A percentile compares a stretch with the other conserved stretches of the same genome.
These are phyloP conservation scores for Leishmania amazonensis DNA, from an alignment of 208 protist genomes.

Conservation along the genomic window DNA sequence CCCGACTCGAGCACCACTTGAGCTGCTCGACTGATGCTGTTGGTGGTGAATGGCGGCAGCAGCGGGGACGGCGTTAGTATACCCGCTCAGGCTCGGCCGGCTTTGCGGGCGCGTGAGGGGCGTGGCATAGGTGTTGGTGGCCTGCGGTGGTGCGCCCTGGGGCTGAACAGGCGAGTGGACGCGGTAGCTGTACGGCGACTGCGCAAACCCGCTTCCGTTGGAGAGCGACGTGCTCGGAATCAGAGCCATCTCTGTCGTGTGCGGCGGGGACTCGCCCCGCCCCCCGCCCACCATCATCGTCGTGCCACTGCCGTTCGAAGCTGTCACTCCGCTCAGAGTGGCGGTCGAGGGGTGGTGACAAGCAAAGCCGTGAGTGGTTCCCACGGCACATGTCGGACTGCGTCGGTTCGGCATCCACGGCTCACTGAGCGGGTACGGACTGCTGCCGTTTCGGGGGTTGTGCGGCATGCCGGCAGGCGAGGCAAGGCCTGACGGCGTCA, in stretches of 20 bases:
- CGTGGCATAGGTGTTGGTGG: constrained; percentile 5
- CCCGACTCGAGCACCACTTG: constrained; percentile 16
- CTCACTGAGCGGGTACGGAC: constrained; percentile 28
- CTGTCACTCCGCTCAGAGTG: constrained; percentile 7
- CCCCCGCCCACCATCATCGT: constrained; percentile 16
- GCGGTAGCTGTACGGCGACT: constrained; percentile 33
- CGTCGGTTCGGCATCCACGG: constrained; percentile 28
- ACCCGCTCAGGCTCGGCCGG: constrained; percentile 12
- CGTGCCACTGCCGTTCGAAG: constrained; percentile 18
- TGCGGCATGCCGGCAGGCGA: constrained; percentile 28
- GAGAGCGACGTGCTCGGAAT: constrained; percentile 32
- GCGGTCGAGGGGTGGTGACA: background rate
- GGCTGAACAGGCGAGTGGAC: constrained; percentile 29
- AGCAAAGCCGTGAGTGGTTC: background rate
- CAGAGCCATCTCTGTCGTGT: constrained; percentile 22
- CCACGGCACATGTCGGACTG: constrained; percentile 22
- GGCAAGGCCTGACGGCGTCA: constrained; percentile 25
- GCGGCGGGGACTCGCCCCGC: constrained; percentile 18
- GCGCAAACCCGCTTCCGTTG: constrained; percentile 26
- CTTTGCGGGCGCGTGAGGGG: constrained; percentile 29
- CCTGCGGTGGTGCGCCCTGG: constrained; percentile 6
- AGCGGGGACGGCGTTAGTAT: background rate
- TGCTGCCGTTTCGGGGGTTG: constrained; percentile 28
- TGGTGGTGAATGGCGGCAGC: background rate
- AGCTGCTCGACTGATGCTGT: constrained; percentile 6